Base-by-base conservation (phyloP, 2,329 filamentous ascomycete genomes). In the Lomentospora prolificans region DNA sequence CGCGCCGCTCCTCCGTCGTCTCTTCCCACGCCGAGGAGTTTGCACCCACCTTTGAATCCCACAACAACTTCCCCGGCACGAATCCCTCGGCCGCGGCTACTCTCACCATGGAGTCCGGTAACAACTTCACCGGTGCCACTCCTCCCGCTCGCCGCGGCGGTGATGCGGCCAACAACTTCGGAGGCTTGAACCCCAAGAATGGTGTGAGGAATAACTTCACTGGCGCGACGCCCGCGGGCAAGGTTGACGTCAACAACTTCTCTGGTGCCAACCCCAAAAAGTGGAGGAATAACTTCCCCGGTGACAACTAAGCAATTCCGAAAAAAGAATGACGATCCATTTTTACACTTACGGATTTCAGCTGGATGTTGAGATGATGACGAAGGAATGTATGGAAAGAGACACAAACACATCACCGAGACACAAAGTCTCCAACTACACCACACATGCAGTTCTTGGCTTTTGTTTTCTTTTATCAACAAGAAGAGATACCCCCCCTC, bases 11-110 rank as follows among this genome's bases (percentile, higher is more conserved):
- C 25, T 28, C 28, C 10, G 22, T n/a, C 48, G 8, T 12, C 3
- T 10, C 28, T 28, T 22, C 48, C 24, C 25, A 17, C 27, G 17
- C 25, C 27, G 41, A n/a, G 10, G 7, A 17, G 22, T 4, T 10
- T 10, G 19, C 50, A 8, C 30, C 50, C 27, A 14, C 19, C 14
- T 33, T 22, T 2, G 59, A 60, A 53, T n/a, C n/a, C 41, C 33
- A 52, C 52, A 60, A 60, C 50, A 60, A 60, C 56, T 60, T 60
- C 50, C 28, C 58, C 30, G 59, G 59, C 12, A 59, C 53, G 19
- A 60, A 60, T 46, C 51, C 56, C 25, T n/a, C n/a, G n/a, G n/a
- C n/a, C n/a, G 46, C 44, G 2, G 10, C 46, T 48, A 2, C 25
- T 33, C n/a, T 10, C 8, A 28, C 28, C 17, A 9, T 19, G 9